Base-by-base conservation (phyloP, 768 basidiomycete genomes). In the Russula earlei region DNA sequence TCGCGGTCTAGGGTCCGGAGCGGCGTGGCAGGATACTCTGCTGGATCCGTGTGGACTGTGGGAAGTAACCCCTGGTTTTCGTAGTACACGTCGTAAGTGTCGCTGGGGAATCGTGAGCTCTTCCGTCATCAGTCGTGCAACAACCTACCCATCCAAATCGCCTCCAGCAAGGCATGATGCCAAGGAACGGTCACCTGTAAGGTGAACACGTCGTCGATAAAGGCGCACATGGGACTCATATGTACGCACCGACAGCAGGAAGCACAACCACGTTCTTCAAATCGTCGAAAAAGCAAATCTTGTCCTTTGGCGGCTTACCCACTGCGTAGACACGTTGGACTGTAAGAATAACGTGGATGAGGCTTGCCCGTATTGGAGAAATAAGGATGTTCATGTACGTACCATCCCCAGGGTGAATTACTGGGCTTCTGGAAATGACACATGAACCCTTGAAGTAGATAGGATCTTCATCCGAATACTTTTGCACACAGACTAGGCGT, bases 121-220 rank as follows among this genome's bases (percentile, higher is more conserved):
- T 34, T 45, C 19, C 8, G 6, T 27, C 17, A 7, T 24, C 9
- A 44, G 45, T 27, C 9, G 43, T 40, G 6, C 15, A 47, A 40
- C 20, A n/a, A 36, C 33, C 19, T 64, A 86, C 85, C 87, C 87
- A 59, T 89, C 87, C 11, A 89, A 70, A 69, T 90, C 87, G 0
- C 87, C 87, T 36, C 87, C 87, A 3, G 77, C 83, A n/a, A 89
- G 74, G 59, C 77, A 80, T 1, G 84, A 85, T 9, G 87, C 77
- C 43, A 89, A 63, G 1, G 86, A 82, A 36, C 84, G 77, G 0
- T 63, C 56, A 5, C 83, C 84, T 87, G 60, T 5, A 33, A 43
- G 8, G 24, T 27, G 10, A 4, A 45, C n/a, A n/a, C n/a, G n/a
- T 19, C 1, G 24, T 46, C 19, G 5, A 47, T 3, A 19, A 29